phyloP scores from a whole-genome alignment of 2,329 filamentous ascomycete species.

The Tolypocladium ovalisporum region DNA sequence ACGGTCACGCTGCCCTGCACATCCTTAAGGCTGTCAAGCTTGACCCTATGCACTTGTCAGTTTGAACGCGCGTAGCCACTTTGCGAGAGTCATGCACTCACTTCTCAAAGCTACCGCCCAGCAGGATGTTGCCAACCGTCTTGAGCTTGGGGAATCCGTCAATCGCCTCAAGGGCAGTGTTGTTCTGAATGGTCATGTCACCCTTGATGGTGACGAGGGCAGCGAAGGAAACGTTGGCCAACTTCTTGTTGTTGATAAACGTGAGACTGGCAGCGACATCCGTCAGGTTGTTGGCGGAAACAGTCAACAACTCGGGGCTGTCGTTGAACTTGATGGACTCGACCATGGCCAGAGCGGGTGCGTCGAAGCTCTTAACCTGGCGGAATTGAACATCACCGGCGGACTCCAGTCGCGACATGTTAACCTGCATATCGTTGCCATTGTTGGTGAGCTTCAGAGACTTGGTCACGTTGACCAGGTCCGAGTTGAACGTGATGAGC shows the following conservation, averaged over 20 bases:
- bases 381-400: conserved; percentile 42
- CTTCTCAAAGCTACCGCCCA: conserved; percentile 75
- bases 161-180: conserved; percentile 60
- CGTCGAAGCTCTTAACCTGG: conserved; percentile 63
- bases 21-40: conserved; percentile 54
- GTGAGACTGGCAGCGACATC: conserved; percentile 48
- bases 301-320: conserved; percentile 62
- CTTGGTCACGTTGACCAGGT: conserved; percentile 64
- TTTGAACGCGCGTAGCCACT: neutral
- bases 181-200: conserved; percentile 82
- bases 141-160: conserved; percentile 57
- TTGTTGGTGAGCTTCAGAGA: conserved; percentile 71
- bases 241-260: conserved; percentile 50
- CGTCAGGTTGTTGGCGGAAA: conserved; percentile 44
- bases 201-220: conserved; percentile 58
- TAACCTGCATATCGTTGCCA: conserved; percentile 57
- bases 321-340: conserved; percentile 70
- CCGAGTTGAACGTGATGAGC: conserved; percentile 64
- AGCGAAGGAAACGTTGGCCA: conserved; percentile 69
- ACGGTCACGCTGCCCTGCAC: conserved; percentile 65
- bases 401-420: conserved; percentile 67
- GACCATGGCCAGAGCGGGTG: conserved; percentile 62
- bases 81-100: conserved; percentile 35
- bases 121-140: conserved; percentile 71
- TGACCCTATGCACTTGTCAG: conserved; percentile 41